phyloP scores from a whole-genome alignment of 306 rosid species.

The Lupinus albus region DNA sequence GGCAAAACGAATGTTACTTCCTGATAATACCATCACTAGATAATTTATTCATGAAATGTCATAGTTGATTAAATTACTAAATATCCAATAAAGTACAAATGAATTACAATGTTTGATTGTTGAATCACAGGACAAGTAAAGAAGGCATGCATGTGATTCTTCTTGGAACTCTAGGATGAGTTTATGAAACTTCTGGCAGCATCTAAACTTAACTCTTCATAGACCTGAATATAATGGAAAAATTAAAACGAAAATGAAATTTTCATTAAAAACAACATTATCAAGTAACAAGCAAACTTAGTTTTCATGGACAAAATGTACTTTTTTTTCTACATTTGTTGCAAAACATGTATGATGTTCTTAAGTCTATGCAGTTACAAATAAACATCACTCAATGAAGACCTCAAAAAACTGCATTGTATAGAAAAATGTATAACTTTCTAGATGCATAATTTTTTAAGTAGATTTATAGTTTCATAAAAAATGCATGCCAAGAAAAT shows the following conservation, averaged over 20 bases:
- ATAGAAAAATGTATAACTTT: constrained; percentile 11
- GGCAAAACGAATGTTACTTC: background rate
- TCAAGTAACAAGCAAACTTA: background rate
- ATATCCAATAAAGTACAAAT: constrained; percentile 35
- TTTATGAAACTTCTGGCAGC: constrained; percentile 62
- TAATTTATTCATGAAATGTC: constrained; percentile 26
- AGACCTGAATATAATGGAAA: constrained; percentile 47
- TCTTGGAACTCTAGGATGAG: constrained; percentile 41
- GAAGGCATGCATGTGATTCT: constrained; percentile 27
- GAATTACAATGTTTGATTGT: constrained; percentile 42
- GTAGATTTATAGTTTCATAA: background rate
- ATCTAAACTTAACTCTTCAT: constrained; percentile 71
- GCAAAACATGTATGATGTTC: background rate
- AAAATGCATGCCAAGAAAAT: constrained; percentile 25
- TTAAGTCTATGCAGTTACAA: constrained; percentile 14
- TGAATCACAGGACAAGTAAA: constrained; percentile 34
- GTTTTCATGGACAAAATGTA: constrained; percentile 2
- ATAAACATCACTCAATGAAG: constrained; percentile 1
- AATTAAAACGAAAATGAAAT: background rate
- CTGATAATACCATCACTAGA: background rate
- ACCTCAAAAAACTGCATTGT: constrained; percentile 8
- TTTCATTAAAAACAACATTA: background rate
- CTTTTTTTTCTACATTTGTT: constrained; percentile 1
- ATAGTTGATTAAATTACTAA: constrained; percentile 21
- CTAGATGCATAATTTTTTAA: background rate